Evolutionary conservation across 1,284 basidiomycete genomes (phyloP), one percentile per base, ranked within the genome.

Genomic region (Fomitiporia mediterranea): DNA sequence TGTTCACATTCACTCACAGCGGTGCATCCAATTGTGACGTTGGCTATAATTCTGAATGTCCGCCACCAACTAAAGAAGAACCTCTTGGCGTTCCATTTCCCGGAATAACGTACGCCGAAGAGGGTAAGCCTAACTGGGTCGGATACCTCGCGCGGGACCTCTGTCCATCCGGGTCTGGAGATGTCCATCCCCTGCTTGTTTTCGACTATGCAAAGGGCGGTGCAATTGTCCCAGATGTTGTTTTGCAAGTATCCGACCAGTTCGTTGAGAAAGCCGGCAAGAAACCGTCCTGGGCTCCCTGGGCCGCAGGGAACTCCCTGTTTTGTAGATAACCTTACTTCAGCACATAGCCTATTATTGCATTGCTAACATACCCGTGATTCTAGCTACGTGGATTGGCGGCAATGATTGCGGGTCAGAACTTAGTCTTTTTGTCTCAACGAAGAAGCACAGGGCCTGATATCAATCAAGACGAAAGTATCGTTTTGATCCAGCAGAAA

Each of bases 361-460:
- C 23, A 27, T 42, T 8, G 39, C 11, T 38, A 30, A 51, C 46
- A 25, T 39, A 46, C 39, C 2, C n/a, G 23, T 35, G n/a, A 51
- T 3, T 51, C 54, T 15, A 84, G 82, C 81, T 15, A 81, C 77
- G 5, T 86, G 82, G 82, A 69, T 83, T 56, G 83, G 83, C 0
- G 83, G 84, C 52, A 85, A 86, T 60, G 82, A 85, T 65, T 78
- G 78, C 69, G 79, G 70, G 78, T 82, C 64, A 56, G 74, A 65
- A 17, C 38, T 15, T 25, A 25, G 21, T 25, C n/a, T 47, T 27
- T 34, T 17, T 13, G 19, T n/a, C 4, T 21, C 15, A 49, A 6
- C n/a, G n/a, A n/a, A 34, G 7, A 21, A 21, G 32, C 13, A 34
- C 13, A 34, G n/a, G n/a, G n/a, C n/a, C 32, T 34, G 13, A 34